Percentiles rank a stretch among this genome's conserved stretches.
Evolutionary conservation across 2,329 filamentous ascomycete genomes (phyloP).

Genomic region (Pezizomycotina sp.): DNA sequence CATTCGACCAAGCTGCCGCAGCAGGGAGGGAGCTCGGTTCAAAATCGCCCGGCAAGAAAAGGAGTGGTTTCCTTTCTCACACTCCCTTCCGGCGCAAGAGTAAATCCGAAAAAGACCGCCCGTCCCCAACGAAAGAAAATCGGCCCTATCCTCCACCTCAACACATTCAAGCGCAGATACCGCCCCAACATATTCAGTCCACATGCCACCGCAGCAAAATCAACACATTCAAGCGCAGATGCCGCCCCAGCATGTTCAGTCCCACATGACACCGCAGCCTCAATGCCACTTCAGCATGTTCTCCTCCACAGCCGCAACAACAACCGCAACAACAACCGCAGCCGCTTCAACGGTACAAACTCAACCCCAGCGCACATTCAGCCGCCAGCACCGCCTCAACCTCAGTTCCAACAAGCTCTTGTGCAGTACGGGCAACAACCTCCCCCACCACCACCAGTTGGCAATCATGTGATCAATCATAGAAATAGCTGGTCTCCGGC

Average conservation of each 20-base stretch:
- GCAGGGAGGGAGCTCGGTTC: constrained; percentile 55
- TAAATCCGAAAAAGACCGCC: constrained; percentile 53
- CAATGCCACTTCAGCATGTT: no score
- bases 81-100: constrained; percentile 89
- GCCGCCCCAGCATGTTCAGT: constrained; percentile 4
- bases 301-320: constrained; percentile 2
- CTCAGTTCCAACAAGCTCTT: no score
- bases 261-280: constrained; percentile 5
- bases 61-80: constrained; percentile 81
- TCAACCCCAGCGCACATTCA: neutral
- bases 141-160: constrained; percentile 45
- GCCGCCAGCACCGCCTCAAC: no score
- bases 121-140: constrained; percentile 33
- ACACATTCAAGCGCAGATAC: constrained; percentile 19
- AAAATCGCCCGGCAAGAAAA: constrained; percentile 52
- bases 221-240: constrained; percentile 11
- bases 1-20: constrained; percentile 50
- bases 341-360: neutral
- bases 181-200: constrained; percentile 18
- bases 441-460: constrained; percentile 5
- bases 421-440: no score
- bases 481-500: constrained; percentile 16
- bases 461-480: constrained; percentile 8
- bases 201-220: constrained; percentile 29
- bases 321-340: constrained; percentile 15